Conservation (phyloP, 2,329 filamentous ascomycete species). For the Xylariaceae sp. region DNA sequence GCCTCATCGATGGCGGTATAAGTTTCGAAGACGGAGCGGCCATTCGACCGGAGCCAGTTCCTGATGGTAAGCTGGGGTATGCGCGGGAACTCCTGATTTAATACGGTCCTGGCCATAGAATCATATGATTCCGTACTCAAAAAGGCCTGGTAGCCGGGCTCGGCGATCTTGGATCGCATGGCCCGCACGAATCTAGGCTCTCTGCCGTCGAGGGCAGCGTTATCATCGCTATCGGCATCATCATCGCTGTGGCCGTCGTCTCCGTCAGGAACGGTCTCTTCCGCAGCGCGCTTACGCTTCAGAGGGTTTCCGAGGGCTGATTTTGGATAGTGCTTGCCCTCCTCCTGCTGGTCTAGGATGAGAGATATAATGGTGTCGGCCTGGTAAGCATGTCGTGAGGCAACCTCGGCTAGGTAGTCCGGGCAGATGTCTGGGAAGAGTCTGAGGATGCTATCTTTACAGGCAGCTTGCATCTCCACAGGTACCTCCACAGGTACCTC, state of each 20-base stretch:
- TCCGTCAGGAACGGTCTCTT: conserved; percentile 5
- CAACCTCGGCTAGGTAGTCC: conserved; percentile 26
- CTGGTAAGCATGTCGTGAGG: conserved; percentile 20
- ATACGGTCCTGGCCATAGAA: conserved; percentile 16
- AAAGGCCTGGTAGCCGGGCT: conserved; percentile 3
- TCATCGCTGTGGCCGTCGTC: conserved; percentile 15
- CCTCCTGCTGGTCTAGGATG: conserved; percentile 34
- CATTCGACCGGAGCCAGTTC: conserved; percentile 11
- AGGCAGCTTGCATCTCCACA: too few relatives aligned
- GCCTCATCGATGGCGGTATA: conserved; percentile 27
- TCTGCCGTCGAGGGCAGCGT: conserved; percentile 12
- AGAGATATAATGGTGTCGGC: conserved; percentile 25
- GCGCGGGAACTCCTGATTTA: conserved; percentile 29
- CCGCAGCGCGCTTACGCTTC: conserved; percentile 35
- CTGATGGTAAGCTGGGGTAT: conserved; percentile 21
- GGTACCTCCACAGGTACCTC: too few relatives aligned
- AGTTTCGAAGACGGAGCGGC: conserved; percentile 26
- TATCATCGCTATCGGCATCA: conserved; percentile 10
- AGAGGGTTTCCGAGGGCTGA: conserved; percentile 9
- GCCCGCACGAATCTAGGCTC: conserved; percentile 5
- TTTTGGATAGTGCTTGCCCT: conserved; percentile 31
- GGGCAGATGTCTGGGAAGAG: conserved; percentile 41
- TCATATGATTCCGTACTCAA: conserved; percentile 8
- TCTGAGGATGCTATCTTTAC: conserved; percentile 21
- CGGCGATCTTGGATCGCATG: conserved; percentile 13